These are phyloP conservation scores for Gardenia jasminoides DNA, from an alignment of 257 asterid species.

Conservation along the genomic window DNA sequence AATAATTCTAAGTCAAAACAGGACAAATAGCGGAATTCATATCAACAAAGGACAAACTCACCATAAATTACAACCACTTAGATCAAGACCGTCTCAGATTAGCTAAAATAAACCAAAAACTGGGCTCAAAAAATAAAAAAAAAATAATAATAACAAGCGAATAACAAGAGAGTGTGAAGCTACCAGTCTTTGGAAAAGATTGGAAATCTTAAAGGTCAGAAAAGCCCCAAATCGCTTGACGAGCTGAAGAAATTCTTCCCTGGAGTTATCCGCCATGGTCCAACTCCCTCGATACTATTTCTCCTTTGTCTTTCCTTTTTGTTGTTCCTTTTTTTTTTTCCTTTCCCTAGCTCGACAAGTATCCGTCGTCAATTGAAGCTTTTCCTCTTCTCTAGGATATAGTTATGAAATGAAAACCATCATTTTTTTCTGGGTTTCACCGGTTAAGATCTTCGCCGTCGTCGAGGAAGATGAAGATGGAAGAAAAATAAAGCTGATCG, in stretches of 20 bases:
- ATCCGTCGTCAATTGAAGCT: neutral
- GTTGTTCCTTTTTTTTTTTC: no score
- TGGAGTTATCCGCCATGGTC: slow-evolving; percentile 69
- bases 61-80: neutral
- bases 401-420: neutral
- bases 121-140: neutral
- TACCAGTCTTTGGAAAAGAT: slow-evolving; percentile 64
- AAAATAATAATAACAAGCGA: neutral
- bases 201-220: slow-evolving; percentile 64
- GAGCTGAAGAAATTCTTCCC: slow-evolving; percentile 71
- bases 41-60: neutral
- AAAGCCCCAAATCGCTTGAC: slow-evolving; percentile 75
- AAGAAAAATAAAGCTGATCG: neutral
- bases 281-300: neutral
- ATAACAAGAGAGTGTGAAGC: neutral
- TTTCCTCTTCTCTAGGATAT: neutral
- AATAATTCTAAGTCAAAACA: neutral
- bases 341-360: neutral
- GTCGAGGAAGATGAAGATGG: neutral
- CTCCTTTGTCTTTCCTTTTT: neutral
- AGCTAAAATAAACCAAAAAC: neutral
- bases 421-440: neutral
- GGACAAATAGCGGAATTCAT: neutral
- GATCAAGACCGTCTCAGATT: neutral
- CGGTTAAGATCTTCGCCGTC: neutral